These are phyloP conservation scores for Verticillium klebahnii DNA, from an alignment of 2,329 filamentous ascomycete genomes.

Conservation along the genomic window DNA sequence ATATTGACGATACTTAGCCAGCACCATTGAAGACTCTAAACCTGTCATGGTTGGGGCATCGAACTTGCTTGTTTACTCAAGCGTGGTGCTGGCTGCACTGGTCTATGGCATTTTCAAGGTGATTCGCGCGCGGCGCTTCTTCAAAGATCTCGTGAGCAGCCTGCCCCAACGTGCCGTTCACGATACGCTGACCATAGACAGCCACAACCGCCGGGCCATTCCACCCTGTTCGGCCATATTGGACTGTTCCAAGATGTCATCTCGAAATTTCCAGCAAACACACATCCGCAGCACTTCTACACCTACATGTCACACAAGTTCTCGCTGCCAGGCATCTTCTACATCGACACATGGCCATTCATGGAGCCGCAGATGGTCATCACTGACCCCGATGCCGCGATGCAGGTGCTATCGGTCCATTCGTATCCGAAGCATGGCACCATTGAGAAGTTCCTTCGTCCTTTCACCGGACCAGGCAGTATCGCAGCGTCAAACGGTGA, in stretches of 20 bases:
- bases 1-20: neutral
- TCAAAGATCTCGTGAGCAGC: slow-evolving; percentile 7
- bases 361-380: slow-evolving; percentile 19
- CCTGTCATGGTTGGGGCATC: slow-evolving; percentile 5
- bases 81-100: slow-evolving; percentile 4
- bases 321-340: slow-evolving; percentile 23
- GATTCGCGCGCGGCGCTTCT: slow-evolving; percentile 2
- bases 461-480: slow-evolving; percentile 16
- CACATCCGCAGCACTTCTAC: slow-evolving; percentile 16
- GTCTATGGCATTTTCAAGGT: slow-evolving; percentile 6
- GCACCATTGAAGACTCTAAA: too few species aligned
- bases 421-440: slow-evolving; percentile 14
- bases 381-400: slow-evolving; percentile 18
- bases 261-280: slow-evolving; percentile 14
- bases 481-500: slow-evolving; percentile 20
- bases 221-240: slow-evolving; percentile 16
- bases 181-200: neutral
- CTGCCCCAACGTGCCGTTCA: neutral
- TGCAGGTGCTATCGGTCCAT: slow-evolving; percentile 16
- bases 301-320: slow-evolving; percentile 17
- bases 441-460: slow-evolving; percentile 15
- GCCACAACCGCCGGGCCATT: slow-evolving; percentile 13
- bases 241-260: slow-evolving; percentile 12
- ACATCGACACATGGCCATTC: slow-evolving; percentile 25
- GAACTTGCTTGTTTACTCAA: neutral